Evolutionary conservation across 2,329 filamentous ascomycete species (phyloP).

Genomic region (Colletotrichum simmondsii): DNA sequence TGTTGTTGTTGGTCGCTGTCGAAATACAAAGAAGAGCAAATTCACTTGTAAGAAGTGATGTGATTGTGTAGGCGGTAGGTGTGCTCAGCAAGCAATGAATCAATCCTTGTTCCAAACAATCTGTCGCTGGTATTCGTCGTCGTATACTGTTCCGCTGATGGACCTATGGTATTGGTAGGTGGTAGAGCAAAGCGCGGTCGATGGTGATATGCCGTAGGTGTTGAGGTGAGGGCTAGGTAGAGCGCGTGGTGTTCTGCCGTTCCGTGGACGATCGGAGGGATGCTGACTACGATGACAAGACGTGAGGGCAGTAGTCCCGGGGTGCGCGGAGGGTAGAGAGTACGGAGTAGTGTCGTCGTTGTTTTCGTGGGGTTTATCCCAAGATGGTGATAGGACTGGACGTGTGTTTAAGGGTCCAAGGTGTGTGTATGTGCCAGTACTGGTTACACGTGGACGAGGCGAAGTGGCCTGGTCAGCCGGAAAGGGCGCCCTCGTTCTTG

Average conservation of each 20-base stretch:
- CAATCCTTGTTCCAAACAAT: slow-evolving; percentile 23
- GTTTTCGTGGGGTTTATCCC: slow-evolving; percentile 6
- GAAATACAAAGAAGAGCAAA: slow-evolving; percentile 26
- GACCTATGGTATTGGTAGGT: not conserved
- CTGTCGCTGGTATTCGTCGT: slow-evolving; percentile 29
- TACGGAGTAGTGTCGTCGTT: slow-evolving; percentile 22
- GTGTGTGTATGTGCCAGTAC: not conserved
- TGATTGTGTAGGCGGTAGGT: not conserved
- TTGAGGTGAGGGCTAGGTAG: slow-evolving; percentile 1
- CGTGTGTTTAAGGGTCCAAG: slow-evolving; percentile 9
- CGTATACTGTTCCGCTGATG: slow-evolving; percentile 31
- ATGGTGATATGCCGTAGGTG: slow-evolving; percentile 12
- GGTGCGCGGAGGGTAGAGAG: not conserved
- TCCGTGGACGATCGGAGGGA: slow-evolving; percentile 2
- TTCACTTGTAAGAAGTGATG: slow-evolving; percentile 6
- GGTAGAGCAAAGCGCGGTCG: slow-evolving; percentile 16
- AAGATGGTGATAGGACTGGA: slow-evolving; percentile 6
- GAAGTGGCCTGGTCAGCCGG: slow-evolving; percentile 27
- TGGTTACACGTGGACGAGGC: slow-evolving; percentile 31
- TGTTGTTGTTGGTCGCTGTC: slow-evolving; percentile 13
- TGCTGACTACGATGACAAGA: not conserved
- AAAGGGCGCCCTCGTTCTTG: slow-evolving; percentile 31
- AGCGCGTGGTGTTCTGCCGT: slow-evolving; percentile 13
- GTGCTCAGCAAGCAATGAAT: slow-evolving; percentile 20
- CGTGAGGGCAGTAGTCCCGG: slow-evolving; percentile 13